Base-by-base conservation (phyloP, 805 yeast genomes). In the Lipomyces orientalis region DNA sequence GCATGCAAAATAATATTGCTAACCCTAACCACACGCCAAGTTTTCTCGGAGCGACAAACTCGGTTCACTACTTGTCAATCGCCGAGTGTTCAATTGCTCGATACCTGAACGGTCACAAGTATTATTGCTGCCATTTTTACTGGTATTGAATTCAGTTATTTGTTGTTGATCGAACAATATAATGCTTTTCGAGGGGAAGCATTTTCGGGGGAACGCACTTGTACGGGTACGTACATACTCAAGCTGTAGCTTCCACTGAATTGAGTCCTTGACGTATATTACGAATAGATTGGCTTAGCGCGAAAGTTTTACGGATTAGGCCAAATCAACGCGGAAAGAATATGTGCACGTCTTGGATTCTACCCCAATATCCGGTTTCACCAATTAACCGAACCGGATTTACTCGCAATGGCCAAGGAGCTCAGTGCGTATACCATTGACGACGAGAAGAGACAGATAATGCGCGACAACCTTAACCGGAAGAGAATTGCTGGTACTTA, bases 311-410 rank as follows among this genome's bases (percentile, higher is more conserved):
- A 90, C 77, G 99, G 98, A 37, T 82, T 95, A 54, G 97, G 98
- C n/a, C 79, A 81, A 58, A 78, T 81, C 63, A 87, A 90, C 9
- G 94, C 98, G 1, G 86, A 85, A 70, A 82, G 83, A 74, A 82
- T 95, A 62, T 93, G 97, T 77, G 88, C 98, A 52, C 91, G 88
- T 76, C 86, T 94, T 29, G 97, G 97, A 10, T 85, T 95, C 67
- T 94, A 93, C 76, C 98, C 98, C 58, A 83, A 85, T 77, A 93
- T 94, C 97, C 87, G 97, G 80, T 89, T 93, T 90, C 95, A 91
- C 77, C 97, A 95, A 79, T 85, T 95, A 51, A 82, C 90, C 35
- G 98, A 95, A 79, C 90, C 92, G 34, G 97, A 93, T 74, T 84
- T 93, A 57, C 85, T 94, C 86, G 87, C 90, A 46, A 83, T 95